Base-by-base conservation (phyloP, 1,139 yeast species). In the Magnusiomyces paraingens region DNA sequence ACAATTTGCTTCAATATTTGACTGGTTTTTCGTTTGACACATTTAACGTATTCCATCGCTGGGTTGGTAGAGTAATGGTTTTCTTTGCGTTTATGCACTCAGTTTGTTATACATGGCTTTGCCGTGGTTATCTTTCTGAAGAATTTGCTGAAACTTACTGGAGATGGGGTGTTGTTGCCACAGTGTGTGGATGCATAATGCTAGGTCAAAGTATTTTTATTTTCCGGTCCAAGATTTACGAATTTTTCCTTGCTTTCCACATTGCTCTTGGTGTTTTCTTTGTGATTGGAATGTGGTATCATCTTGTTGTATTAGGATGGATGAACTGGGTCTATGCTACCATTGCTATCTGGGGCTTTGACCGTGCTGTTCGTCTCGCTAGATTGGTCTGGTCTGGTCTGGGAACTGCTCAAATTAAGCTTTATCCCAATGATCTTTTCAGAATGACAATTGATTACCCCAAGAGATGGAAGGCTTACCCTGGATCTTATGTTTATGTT, bases 11-110 rank as follows among this genome's bases (percentile, higher is more conserved):
- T 42, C 77, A 79, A 55, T 71, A 75, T 70, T 52, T 80, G 2
- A 82, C 89, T 0, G 80, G 85, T 26, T 76, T 85, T 80, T 77
- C 83, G 39, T 79, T 78, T 62, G 75, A 84, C 26, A 75, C 82
- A 1, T 82, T 80, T 60, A 79, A 82, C 51, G 71, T 80, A 18
- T 78, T 76, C 60, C 90, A 84, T 65, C 70, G 82, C 55, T 82
- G 86, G 86, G 60, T 79, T 1, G 79, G 85, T 0, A 68, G 87
- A 54, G 65, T 77, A 2, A 65, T 76, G 2, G 69, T 80, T 51
- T 52, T 71, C 1, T 82, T 81, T 60, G 70, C 77, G 0, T 26
- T 70, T 1, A 57, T 64, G 6, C 73, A 70, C 53, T 58, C 64
- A 2, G 50, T 56, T 14, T 52, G 56, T 35, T 55, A 52, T 36